Base-by-base conservation (phyloP, 495 filamentous ascomycete species). In the Cladorrhinum samala region DNA sequence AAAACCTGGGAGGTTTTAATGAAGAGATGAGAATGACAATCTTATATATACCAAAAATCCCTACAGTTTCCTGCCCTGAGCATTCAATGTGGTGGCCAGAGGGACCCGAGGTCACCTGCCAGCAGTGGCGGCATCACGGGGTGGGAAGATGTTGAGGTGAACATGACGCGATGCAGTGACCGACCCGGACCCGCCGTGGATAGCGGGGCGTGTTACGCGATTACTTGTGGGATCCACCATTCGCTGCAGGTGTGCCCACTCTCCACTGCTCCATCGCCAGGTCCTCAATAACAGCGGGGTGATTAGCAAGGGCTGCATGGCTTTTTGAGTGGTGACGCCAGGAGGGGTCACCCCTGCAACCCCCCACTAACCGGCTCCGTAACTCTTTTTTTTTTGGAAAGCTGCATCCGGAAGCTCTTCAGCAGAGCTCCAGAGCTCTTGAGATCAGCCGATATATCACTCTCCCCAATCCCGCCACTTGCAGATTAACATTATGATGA, bases 201-300 rank as follows among this genome's bases (percentile, higher is more conserved):
- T 41, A 9, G 7, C 39, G 18, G 8, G 30, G 45, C 45, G 45
- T 23, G 23, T 47, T 36, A 47, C n/a, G 45, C n/a, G 45, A n/a
- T 16, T 16, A 47, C 45, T 9, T 47, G 45, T 17, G 39, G n/a
- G 11, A 5, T 41, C 13, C 39, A n/a, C n/a, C 39, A 14, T 6
- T n/a, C n/a, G 39, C 30, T 41, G n/a, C 4, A 6, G 39, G 39
- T n/a, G 13, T 17, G 30, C 5, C 5, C 43, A 18, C n/a, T 41
- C 5, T 18, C 4, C 6, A 18, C 43, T 16, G 17, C 14, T n/a
- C n/a, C 23, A 17, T 21, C 2, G 43, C 21, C 19, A 46, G 14
- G 23, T 46, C 43, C 43, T 47, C 45, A 47, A 47, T 47, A 47
- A 47, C 45, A 50, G 48, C 41, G 48, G 48, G 20, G 37, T 41